Evolutionary conservation across 2,329 filamentous ascomycete genomes (phyloP).

Genomic region (Pyricularia grisea): DNA sequence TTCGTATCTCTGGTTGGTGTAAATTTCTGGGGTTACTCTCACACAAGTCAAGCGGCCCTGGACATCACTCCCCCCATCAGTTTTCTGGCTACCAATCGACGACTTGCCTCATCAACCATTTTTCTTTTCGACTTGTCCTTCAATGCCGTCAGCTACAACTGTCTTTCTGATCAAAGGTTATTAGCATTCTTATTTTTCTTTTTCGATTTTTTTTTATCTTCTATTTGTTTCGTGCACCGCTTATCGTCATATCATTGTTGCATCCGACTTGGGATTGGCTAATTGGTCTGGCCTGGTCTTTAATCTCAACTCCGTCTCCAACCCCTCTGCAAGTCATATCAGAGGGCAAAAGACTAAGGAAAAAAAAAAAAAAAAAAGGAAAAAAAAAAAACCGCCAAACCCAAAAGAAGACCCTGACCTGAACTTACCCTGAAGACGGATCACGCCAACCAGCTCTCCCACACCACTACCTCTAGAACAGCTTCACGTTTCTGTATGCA

Average conservation of each 20-base stretch:
- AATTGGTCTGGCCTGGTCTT: background rate
- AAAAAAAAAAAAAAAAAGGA: no score
- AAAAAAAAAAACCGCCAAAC: background rate
- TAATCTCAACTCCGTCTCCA: background rate
- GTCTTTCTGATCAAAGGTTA: background rate
- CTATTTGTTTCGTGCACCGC: background rate
- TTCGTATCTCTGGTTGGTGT: background rate
- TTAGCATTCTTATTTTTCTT: background rate
- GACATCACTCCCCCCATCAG: background rate
- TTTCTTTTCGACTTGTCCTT: background rate
- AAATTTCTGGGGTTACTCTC: background rate
- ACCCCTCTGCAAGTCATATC: background rate
- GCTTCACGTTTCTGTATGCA: background rate
- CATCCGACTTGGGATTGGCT: background rate
- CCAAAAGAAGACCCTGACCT: background rate
- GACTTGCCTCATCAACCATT: background rate
- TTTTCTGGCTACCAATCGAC: background rate
- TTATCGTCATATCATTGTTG: background rate
- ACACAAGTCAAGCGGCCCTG: background rate
- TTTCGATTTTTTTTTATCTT: background rate
- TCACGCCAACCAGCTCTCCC: background rate
- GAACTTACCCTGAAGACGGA: background rate
- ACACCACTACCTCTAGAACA: background rate
- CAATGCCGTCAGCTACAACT: conserved; percentile 3
- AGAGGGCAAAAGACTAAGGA: background rate